Evolutionary conservation across 495 filamentous ascomycete genomes (phyloP), one percentile per base, ranked within the genome.

Genomic region (Aspergillus hancockii): DNA sequence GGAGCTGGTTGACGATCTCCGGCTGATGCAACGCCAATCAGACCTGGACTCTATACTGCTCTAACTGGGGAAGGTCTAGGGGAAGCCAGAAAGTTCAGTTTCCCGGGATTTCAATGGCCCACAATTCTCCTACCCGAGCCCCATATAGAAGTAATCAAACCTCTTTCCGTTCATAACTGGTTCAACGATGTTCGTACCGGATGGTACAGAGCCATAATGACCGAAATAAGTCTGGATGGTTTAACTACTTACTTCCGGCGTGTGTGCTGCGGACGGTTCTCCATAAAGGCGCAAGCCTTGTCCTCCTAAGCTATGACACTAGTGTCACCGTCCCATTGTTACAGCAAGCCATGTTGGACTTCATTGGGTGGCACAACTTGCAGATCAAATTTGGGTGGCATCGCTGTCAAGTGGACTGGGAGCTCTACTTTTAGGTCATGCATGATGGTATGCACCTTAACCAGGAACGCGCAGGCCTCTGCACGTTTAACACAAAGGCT

Each of bases 301-400:
- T 19, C 43, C 21, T 47, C 13, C 40, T 43, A 43, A 18, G 18
- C 16, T 19, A n/a, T 31, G 36, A 28, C 30, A 13, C 21, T 47
- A 49, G 30, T 49, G 21, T 41, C 43, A 6, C 18, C n/a, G 36
- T 46, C 40, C 40, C 50, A 47, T 34, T 18, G 13, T 32, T 49
- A 30, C 16, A 23, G 28, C 22, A 22, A 36, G 25, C 7, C 36
- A 21, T 55, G 16, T 18, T 36, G 22, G 41, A 4, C 47, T 34
- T 60, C 30, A 25, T 19, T 49, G 49, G 52, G 31, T 46, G 21
- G 52, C 23, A 60, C n/a, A 18, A 46, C 38, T 28, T 50, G 49
- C 43, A 58, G 58, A 61, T 58, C 52, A 8, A 49, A 58, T 61
- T 58, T 47, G 25, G 36, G 47, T 56, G 53, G 36, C 49, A 50